These are phyloP conservation scores for Umbelopsis ramanniana DNA, from an alignment of 192 early-diverging fungal species.

Conservation along the genomic window DNA sequence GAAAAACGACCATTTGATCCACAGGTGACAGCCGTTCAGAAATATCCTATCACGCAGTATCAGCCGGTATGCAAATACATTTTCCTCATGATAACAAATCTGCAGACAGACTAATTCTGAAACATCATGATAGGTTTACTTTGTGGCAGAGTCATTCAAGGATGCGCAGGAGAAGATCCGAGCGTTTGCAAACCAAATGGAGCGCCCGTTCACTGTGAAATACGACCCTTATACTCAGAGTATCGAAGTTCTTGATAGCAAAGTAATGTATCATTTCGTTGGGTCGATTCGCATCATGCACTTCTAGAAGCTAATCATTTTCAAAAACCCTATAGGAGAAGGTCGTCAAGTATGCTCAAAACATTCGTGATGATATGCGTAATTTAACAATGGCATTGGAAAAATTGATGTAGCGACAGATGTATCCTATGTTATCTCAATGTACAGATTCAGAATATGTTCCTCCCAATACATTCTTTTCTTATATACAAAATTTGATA, in stretches of 20 bases:
- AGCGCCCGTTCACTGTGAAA: constrained; percentile 87
- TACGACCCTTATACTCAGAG: constrained; percentile 93
- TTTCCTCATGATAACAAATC: neutral
- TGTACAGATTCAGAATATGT: neutral
- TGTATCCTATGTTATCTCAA: neutral
- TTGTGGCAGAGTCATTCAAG: constrained; percentile 93
- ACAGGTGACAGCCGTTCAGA: constrained; percentile 67
- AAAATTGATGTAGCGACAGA: neutral
- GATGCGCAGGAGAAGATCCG: constrained; percentile 91
- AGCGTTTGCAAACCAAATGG: constrained; percentile 75
- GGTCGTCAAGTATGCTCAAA: constrained; percentile 76
- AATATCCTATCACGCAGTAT: constrained; percentile 91
- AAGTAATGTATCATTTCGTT: constrained; percentile 30
- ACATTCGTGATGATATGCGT: constrained; percentile 79
- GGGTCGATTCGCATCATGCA: neutral
- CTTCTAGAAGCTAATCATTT: neutral
- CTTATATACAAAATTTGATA: constrained; percentile 5
- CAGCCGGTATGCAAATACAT: constrained; percentile 63
- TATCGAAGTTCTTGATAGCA: constrained; percentile 89
- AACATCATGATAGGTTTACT: constrained; percentile 62
- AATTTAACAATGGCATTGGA: constrained; percentile 78
- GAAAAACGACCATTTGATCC: constrained; percentile 86
- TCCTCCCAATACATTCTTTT: constrained; percentile 16
- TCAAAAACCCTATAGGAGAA: constrained; percentile 65
- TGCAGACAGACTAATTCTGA: neutral